Evolutionary conservation across 108 stramenopile species (phyloP), one percentile per base, ranked within the genome.

Genomic region (Skeletonema marinoi): DNA sequence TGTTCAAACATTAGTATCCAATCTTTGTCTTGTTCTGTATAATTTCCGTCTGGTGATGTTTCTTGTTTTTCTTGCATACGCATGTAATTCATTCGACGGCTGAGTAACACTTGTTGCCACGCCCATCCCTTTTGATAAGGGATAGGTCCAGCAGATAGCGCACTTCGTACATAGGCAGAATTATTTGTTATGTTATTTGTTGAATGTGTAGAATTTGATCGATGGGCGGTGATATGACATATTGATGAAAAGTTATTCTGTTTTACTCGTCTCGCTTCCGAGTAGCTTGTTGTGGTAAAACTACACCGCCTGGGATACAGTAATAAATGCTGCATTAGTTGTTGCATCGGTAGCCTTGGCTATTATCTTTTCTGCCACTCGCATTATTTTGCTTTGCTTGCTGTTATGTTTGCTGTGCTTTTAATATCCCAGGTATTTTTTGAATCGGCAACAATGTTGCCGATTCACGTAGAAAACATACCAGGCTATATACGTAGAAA

Each of bases 1-100:
- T 99, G 99, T 78, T 99, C 98, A 59, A 98, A 85, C n/a, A 98
- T 65, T 6, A 99, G 66, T 14, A 99, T 73, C 17, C 75, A 77
- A 73, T 94, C 91, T 11, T 42, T 51, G 46, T 90, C 84, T 38
- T 67, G 66, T 6, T 56, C 54, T 56, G 29, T 1, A 31, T 32
- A 25, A 60, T 41, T 60, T 50, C 12, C 44, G 41, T 46, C 39
- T 29, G 54, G 16, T 29, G 14, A 29, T 6, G 11, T 66, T 21
- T 41, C 62, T 5, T 16, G 30, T 29, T n/a, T 51, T 66, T 70
- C 62, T 16, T 38, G 35, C 44, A 12, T 10, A 19, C 84, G 75
- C 42, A 70, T 6, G 13, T 68, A 36, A 4, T 78, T 36, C 63
- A 93, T 70, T 65, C 94, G 84, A 13, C 78, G 80, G 39, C 83